Percentiles rank a stretch among this genome's conserved stretches.
Conservation (phyloP, 2,329 filamentous ascomycete genomes). For the Beauveria bassiana region DNA sequence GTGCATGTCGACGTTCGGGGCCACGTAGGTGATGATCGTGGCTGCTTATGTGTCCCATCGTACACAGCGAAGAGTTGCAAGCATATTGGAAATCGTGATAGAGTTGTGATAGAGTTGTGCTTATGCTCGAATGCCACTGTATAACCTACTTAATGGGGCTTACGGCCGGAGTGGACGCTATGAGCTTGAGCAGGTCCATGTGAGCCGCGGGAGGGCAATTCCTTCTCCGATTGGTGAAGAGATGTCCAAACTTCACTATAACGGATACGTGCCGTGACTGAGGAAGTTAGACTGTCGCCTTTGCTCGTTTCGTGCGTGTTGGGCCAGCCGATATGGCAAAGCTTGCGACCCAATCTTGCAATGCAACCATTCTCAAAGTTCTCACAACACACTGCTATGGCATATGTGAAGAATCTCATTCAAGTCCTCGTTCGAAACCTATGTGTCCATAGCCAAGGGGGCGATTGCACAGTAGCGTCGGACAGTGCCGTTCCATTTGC, state of each 20-base stretch:
- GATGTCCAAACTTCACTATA: background rate
- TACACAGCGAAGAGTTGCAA: background rate
- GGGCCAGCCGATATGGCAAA: background rate
- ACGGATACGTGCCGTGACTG: too few species aligned
- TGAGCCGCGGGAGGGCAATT: background rate
- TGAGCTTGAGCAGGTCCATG: background rate
- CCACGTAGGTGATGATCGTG: too few species aligned
- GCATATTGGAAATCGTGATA: background rate
- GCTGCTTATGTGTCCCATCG: background rate
- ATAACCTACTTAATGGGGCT: conserved; percentile 6
- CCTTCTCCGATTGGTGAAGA: background rate
- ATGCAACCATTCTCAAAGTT: background rate
- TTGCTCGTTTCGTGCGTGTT: background rate
- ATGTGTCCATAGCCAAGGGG: background rate
- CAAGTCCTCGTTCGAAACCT: background rate
- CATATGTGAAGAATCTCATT: background rate
- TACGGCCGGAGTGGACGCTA: background rate
- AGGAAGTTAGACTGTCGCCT: background rate
- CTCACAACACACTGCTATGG: background rate
- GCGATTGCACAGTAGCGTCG: background rate
- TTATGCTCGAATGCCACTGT: background rate
- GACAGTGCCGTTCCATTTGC: background rate
- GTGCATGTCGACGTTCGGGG: too few species aligned
- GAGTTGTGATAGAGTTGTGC: background rate
- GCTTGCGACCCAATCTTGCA: background rate